Evolutionary conservation across 2,329 filamentous ascomycete species (phyloP).

Genomic region (Coccinonectria pachysandricola): DNA sequence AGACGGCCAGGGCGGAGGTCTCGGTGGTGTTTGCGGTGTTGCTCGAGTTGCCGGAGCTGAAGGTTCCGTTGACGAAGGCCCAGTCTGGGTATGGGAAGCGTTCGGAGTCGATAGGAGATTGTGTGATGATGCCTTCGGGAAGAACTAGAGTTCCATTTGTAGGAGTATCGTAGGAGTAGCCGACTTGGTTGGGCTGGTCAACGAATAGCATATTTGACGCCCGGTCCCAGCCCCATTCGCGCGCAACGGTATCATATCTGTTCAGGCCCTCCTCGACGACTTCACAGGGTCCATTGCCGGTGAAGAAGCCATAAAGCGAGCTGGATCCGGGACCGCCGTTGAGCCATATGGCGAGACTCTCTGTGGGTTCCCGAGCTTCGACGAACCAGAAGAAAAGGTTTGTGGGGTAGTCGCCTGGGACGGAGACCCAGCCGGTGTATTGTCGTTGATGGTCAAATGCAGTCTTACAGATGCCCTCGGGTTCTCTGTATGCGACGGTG

Average conservation of each 20-base stretch:
- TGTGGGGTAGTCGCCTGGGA: conserved; percentile 44
- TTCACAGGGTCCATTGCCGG: conserved; percentile 46
- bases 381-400: conserved; percentile 45
- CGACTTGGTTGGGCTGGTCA: conserved; percentile 59
- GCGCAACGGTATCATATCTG: conserved; percentile 43
- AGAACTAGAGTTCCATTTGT: conserved; percentile 50
- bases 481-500: conserved; percentile 57
- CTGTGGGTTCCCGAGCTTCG: conserved; percentile 31
- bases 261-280: conserved; percentile 36
- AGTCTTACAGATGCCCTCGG: conserved; percentile 52
- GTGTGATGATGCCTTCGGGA: conserved; percentile 26
- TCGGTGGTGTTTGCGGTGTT: conserved; percentile 45
- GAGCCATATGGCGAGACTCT: conserved; percentile 48
- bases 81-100: conserved; percentile 15
- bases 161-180: conserved; percentile 55
- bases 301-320: conserved; percentile 55
- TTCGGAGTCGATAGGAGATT: conserved; percentile 13
- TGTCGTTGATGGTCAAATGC: conserved; percentile 56
- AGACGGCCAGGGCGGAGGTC: conserved; percentile 47
- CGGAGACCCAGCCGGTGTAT: conserved; percentile 58
- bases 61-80: conserved; percentile 52
- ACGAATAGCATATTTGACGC: conserved; percentile 46
- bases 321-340: conserved; percentile 58
- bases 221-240: conserved; percentile 57
- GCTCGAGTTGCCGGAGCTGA: conserved; percentile 41